Conservation (phyloP, 371 early-diverging fungal genomes). For the Zychaea mexicana region DNA sequence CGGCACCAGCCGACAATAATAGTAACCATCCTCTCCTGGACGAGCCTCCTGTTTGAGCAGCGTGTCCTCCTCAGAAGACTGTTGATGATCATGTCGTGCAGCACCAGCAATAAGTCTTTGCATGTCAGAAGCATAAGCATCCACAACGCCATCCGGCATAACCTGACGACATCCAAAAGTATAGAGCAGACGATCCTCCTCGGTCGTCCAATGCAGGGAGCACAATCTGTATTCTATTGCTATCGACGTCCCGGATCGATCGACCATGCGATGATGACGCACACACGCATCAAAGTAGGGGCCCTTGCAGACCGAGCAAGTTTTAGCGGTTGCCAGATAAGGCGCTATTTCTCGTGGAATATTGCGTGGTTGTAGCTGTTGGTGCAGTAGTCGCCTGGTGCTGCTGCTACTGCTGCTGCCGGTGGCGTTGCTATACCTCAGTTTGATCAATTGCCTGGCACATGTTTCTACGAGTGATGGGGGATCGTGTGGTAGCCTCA, state of each 20-base stretch:
- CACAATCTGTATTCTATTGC: slow-evolving; percentile 79
- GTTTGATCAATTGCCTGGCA: slow-evolving; percentile 58
- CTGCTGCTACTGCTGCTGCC: neutral
- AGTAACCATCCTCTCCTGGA: neutral
- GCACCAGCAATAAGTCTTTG: neutral
- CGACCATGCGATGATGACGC: slow-evolving; percentile 63
- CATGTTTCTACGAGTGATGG: slow-evolving; percentile 75
- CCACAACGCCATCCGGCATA: neutral
- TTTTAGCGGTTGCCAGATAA: slow-evolving; percentile 66
- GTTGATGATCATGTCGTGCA: neutral
- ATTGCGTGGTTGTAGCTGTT: neutral
- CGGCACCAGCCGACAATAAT: slow-evolving; percentile 10
- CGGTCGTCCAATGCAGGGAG: slow-evolving; percentile 75
- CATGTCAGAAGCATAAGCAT: neutral
- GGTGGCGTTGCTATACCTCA: neutral
- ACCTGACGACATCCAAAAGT: slow-evolving; percentile 22
- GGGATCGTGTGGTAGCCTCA: slow-evolving; percentile 29
- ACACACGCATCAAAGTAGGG: slow-evolving; percentile 77
- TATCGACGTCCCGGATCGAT: slow-evolving; percentile 45
- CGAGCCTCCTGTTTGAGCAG: neutral
- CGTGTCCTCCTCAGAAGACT: neutral
- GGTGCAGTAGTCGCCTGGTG: neutral
- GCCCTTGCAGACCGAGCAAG: slow-evolving; percentile 87
- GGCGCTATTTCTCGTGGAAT: slow-evolving; percentile 50
- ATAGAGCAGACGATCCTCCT: slow-evolving; percentile 57